Conservation (phyloP, 2,329 filamentous ascomycete genomes). For the Dactylellina sp. region DNA sequence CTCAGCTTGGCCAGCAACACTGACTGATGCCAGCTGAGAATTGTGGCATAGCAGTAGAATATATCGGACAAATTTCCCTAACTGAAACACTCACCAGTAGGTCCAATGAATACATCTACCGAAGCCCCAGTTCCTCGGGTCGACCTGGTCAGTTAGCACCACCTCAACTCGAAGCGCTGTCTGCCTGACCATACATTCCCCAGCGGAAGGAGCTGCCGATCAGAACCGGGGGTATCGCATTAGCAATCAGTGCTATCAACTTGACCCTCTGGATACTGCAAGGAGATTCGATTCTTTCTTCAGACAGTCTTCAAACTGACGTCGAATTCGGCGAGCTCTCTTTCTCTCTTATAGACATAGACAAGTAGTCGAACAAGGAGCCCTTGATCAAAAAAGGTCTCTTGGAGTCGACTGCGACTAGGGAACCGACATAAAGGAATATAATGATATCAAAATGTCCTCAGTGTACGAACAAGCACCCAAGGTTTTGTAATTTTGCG, state of each 20-base stretch:
- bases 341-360: too few relatives aligned
- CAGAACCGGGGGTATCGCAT: slow-evolving; percentile 24
- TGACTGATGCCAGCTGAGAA: slow-evolving; percentile 31
- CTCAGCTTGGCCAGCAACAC: neutral
- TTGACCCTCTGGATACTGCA: neutral
- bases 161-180: slow-evolving; percentile 34
- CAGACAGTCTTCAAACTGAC: too few relatives aligned
- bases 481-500: too few relatives aligned
- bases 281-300: neutral
- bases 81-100: slow-evolving; percentile 39
- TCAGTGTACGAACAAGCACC: too few relatives aligned
- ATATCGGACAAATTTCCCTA: slow-evolving; percentile 37
- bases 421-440: too few relatives aligned
- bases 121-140: slow-evolving; percentile 54
- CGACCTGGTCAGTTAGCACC: slow-evolving; percentile 55
- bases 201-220: slow-evolving; percentile 51
- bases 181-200: slow-evolving; percentile 36
- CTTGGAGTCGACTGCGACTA: too few relatives aligned
- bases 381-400: too few relatives aligned
- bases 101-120: slow-evolving; percentile 48
- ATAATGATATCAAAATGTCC: too few relatives aligned
- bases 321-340: slow-evolving; percentile 36
- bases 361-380: too few relatives aligned
- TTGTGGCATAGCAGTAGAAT: slow-evolving; percentile 5
- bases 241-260: slow-evolving; percentile 1